Percentiles rank a stretch among this genome's conserved stretches.
phyloP scores from a whole-genome alignment of 192 early-diverging fungal genomes.

The Lunasporangiospora selenospora region DNA sequence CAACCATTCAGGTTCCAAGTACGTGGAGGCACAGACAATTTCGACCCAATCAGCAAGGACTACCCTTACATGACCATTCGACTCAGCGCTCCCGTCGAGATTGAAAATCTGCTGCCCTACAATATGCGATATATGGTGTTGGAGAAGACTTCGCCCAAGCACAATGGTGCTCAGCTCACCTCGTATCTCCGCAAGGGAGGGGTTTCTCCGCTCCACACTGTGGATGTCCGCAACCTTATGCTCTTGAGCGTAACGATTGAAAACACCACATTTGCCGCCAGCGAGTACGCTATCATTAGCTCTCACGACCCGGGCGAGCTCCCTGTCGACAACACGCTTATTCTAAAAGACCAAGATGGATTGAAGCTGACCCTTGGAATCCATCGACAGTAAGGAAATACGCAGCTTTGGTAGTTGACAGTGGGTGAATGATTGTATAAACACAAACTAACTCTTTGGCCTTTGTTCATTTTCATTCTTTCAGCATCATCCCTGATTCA shows the following conservation, averaged over 20 bases:
- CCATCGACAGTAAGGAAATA: slow-evolving; percentile 62
- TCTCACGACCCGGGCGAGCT: slow-evolving; percentile 81
- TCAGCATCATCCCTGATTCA: slow-evolving; percentile 65
- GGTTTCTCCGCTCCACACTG: slow-evolving; percentile 77
- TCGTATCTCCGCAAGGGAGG: slow-evolving; percentile 74
- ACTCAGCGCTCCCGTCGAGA: slow-evolving; percentile 78
- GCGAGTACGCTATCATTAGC: slow-evolving; percentile 88
- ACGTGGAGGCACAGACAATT: slow-evolving; percentile 57
- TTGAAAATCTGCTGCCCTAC: slow-evolving; percentile 96
- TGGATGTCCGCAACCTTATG: slow-evolving; percentile 84
- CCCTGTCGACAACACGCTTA: slow-evolving; percentile 75
- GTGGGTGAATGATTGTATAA: too few species aligned
- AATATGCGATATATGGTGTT: slow-evolving; percentile 80
- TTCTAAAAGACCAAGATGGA: slow-evolving; percentile 69
- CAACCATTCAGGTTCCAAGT: slow-evolving; percentile 79
- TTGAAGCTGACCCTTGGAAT: slow-evolving; percentile 70
- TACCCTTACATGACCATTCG: slow-evolving; percentile 86
- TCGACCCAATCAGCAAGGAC: slow-evolving; percentile 52
- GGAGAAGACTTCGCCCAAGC: slow-evolving; percentile 75
- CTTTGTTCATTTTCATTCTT: not conserved
- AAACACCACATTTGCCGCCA: slow-evolving; percentile 75
- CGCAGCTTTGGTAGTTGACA: too few species aligned
- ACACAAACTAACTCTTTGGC: too few species aligned
- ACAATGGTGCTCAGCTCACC: slow-evolving; percentile 55
- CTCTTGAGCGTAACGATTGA: slow-evolving; percentile 77